phyloP scores from a whole-genome alignment of 2,329 filamentous ascomycete genomes.

The Fusarium abutilonis region DNA sequence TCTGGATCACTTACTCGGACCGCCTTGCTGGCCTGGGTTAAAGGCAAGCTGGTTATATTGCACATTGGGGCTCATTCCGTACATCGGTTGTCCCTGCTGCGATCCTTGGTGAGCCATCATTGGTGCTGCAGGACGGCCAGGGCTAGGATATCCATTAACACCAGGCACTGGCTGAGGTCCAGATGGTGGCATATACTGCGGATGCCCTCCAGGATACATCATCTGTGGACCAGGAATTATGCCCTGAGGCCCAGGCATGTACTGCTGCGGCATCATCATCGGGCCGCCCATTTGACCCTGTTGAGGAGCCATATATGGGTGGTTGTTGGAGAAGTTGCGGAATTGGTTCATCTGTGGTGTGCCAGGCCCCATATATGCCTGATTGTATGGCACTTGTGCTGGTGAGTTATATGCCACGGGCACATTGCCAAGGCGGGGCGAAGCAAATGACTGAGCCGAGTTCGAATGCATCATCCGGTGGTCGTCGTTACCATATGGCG shows the following conservation, averaged over 20 bases:
- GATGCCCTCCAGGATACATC: constrained; percentile 78
- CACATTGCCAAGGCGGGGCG: constrained; percentile 78
- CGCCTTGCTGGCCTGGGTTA: constrained; percentile 71
- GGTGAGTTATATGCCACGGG: constrained; percentile 77
- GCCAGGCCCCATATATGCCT: constrained; percentile 75
- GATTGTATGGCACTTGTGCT: constrained; percentile 75
- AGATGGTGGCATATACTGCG: constrained; percentile 70
- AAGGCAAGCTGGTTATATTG: constrained; percentile 81
- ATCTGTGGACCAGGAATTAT: constrained; percentile 78
- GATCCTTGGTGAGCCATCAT: constrained; percentile 97
- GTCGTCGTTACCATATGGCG: constrained; percentile 78
- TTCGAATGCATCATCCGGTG: constrained; percentile 90
- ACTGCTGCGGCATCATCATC: constrained; percentile 87
- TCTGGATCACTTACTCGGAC: constrained; percentile 72
- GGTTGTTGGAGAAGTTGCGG: constrained; percentile 75
- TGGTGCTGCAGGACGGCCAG: constrained; percentile 78
- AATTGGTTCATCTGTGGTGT: constrained; percentile 76
- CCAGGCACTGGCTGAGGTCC: constrained; percentile 70
- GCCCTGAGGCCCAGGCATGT: constrained; percentile 76
- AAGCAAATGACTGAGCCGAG: constrained; percentile 85
- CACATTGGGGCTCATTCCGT: constrained; percentile 78
- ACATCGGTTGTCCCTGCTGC: constrained; percentile 85
- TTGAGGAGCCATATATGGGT: constrained; percentile 77
- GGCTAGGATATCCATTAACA: constrained; percentile 86
- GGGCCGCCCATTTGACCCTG: constrained; percentile 75